Conservation (phyloP, 2,329 filamentous ascomycete genomes). For the Stromatinia cepivora region DNA sequence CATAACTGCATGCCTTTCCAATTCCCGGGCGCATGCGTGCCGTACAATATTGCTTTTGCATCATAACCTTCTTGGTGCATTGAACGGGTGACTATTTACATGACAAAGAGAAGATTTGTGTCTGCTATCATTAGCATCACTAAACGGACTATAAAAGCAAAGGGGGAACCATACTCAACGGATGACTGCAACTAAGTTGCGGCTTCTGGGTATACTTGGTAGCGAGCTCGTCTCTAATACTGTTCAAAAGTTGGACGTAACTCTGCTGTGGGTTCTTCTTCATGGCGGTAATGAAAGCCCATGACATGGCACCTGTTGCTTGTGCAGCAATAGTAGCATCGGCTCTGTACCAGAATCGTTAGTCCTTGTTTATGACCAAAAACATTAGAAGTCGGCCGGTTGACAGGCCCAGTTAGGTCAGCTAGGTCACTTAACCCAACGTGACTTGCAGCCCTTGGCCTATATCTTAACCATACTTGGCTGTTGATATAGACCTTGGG, state of each 20-base stretch:
- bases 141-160: constrained; percentile 3
- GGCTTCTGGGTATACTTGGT: constrained; percentile 92
- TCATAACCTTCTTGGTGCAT: constrained; percentile 18
- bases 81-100: constrained; percentile 45
- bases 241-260: constrained; percentile 94
- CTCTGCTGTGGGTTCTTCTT: constrained; percentile 94
- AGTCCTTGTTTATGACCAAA: constrained; percentile 10
- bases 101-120: constrained; percentile 63
- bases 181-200: constrained; percentile 94
- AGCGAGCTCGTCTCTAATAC: constrained; percentile 84
- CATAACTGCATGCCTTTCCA: background rate
- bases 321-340: constrained; percentile 82
- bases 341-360: constrained; percentile 55
- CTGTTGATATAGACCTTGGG: constrained; percentile 34
- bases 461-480: constrained; percentile 36
- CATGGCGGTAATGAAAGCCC: constrained; percentile 88
- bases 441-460: constrained; percentile 40
- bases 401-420: background rate
- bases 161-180: constrained; percentile 64
- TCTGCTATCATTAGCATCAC: constrained; percentile 45
- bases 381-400: background rate
- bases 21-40: constrained; percentile 4
- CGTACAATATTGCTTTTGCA: constrained; percentile 7
- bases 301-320: constrained; percentile 97
- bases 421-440: constrained; percentile 36